phyloP scores from a whole-genome alignment of 352 stramenopile species.

The Globisporangium recalcitrans region DNA sequence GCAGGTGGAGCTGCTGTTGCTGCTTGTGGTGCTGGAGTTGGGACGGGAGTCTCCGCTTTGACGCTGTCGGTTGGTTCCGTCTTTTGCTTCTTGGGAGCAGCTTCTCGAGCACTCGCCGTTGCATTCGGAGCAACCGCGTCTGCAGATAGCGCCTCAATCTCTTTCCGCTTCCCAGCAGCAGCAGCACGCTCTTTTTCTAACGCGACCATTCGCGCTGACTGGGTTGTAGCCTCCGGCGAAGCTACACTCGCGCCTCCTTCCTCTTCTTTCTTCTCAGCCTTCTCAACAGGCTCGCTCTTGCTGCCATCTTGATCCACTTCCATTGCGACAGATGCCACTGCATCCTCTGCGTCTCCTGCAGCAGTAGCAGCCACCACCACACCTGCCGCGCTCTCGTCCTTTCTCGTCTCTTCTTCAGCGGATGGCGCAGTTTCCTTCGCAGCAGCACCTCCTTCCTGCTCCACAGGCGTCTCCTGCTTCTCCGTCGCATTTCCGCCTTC shows the following conservation, averaged over 20 bases:
- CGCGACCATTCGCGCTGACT: background rate
- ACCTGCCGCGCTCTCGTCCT: background rate
- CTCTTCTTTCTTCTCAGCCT: no score
- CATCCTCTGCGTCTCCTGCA: background rate
- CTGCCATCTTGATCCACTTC: background rate
- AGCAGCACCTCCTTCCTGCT: background rate
- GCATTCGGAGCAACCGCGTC: background rate
- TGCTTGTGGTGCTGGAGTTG: background rate
- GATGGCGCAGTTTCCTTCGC: background rate
- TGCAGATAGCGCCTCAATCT: background rate
- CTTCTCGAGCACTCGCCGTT: background rate
- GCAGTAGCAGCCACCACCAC: background rate
- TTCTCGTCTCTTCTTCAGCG: background rate
- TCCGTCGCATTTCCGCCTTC: background rate
- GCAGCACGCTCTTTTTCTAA: background rate
- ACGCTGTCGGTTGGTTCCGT: background rate
- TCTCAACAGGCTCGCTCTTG: no score
- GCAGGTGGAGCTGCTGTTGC: background rate
- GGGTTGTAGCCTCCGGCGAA: background rate
- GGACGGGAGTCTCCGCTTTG: slow-evolving; percentile 2
- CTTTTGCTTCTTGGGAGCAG: slow-evolving; percentile 11
- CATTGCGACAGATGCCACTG: background rate
- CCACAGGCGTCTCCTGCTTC: background rate
- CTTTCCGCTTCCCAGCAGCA: slow-evolving; percentile 12
- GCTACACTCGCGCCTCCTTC: background rate